Percentiles rank a stretch among this genome's conserved stretches.
Conservation (phyloP, 495 filamentous ascomycete species). For the Aspergillus ellipticus region DNA sequence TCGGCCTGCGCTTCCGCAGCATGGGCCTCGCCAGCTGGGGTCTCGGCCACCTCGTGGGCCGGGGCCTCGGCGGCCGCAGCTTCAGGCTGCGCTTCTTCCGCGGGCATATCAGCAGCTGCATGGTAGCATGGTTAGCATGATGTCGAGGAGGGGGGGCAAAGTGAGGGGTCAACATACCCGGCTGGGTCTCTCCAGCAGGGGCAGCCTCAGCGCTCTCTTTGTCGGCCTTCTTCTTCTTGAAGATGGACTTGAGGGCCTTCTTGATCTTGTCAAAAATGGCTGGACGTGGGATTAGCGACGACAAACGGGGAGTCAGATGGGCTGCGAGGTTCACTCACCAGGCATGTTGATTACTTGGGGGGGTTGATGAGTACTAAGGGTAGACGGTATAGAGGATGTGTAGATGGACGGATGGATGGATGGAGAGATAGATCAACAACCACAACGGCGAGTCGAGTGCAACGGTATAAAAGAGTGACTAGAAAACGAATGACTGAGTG, state of each 20-base stretch:
- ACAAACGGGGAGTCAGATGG: neutral
- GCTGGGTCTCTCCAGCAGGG: slow-evolving; percentile 4
- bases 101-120: neutral
- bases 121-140: neutral
- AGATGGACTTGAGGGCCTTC: slow-evolving; percentile 27
- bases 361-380: neutral
- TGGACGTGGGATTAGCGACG: slow-evolving; percentile 12
- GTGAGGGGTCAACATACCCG: neutral
- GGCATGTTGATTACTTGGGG: slow-evolving; percentile 19
- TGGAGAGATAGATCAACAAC: neutral
- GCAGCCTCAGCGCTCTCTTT: slow-evolving; percentile 12
- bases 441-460: neutral
- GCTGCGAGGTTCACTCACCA: slow-evolving; percentile 14
- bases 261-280: slow-evolving; percentile 26
- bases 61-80: neutral
- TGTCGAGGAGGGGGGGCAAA: too few species aligned
- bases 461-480: neutral
- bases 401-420: neutral
- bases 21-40: slow-evolving; percentile 7
- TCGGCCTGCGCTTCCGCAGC: slow-evolving; percentile 14
- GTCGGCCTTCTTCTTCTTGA: slow-evolving; percentile 25
- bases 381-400: neutral
- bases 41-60: neutral
- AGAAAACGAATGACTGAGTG: neutral
- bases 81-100: slow-evolving; percentile 1